Conservation (phyloP, 371 early-diverging fungal genomes). For the Mortierella sp. region DNA sequence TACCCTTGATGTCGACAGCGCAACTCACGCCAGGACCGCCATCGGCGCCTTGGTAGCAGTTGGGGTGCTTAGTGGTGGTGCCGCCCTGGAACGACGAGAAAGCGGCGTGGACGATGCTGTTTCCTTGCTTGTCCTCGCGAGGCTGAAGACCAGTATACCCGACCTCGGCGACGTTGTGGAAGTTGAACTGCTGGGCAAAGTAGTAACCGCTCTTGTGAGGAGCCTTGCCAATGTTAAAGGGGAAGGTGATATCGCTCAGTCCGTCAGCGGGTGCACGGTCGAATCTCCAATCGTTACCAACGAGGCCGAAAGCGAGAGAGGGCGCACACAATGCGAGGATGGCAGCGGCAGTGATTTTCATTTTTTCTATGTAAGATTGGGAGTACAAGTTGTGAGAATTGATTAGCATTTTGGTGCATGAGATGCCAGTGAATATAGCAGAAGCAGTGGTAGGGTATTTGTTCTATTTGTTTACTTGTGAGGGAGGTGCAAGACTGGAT, state of each 20-base stretch:
- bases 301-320: conserved; percentile 21
- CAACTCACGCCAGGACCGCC: conserved; percentile 37
- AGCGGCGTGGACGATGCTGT: conserved; percentile 23
- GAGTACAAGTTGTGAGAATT: no score
- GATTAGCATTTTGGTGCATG: no score
- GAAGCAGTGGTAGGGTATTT: no score
- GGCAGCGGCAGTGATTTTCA: conserved; percentile 19
- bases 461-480: no score
- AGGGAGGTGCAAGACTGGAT: no score
- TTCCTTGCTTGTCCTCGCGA: conserved; percentile 21
- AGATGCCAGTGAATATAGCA: no score
- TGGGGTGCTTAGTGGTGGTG: conserved; percentile 18
- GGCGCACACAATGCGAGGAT: conserved; percentile 20
- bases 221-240: conserved; percentile 34
- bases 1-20: conserved; percentile 18
- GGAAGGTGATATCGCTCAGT: conserved; percentile 40
- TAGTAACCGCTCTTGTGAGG: conserved; percentile 35
- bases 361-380: not conserved
- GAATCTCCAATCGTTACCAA: conserved; percentile 24
- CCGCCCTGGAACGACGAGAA: conserved; percentile 38
- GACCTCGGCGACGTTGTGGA: conserved; percentile 5
- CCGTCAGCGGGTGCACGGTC: conserved; percentile 12
- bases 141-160: conserved; percentile 42
- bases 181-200: conserved; percentile 41
- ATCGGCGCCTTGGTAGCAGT: conserved; percentile 26